Percentiles rank a stretch among this genome's conserved stretches.
These are phyloP conservation scores for Alloascoidea africana DNA, from an alignment of 805 yeast genomes.

Conservation along the genomic window DNA sequence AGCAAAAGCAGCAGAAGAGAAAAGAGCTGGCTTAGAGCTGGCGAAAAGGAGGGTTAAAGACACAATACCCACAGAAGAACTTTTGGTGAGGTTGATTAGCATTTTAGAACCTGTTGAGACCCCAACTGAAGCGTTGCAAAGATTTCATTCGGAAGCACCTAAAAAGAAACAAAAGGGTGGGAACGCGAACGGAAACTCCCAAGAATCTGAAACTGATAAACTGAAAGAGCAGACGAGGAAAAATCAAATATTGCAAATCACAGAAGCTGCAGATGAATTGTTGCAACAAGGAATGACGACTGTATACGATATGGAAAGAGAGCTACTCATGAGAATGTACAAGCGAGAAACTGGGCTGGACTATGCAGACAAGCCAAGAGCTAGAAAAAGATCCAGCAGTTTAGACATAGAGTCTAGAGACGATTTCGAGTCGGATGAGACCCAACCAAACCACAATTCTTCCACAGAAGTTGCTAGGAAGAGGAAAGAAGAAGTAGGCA, in stretches of 20 bases:
- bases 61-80: slow-evolving; percentile 9
- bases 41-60: slow-evolving; percentile 6
- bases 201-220: slow-evolving; percentile 8
- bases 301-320: slow-evolving; percentile 39
- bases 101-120: slow-evolving; percentile 44
- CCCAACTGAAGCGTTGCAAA: slow-evolving; percentile 37
- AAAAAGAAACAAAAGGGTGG: slow-evolving; percentile 7
- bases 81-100: slow-evolving; percentile 21
- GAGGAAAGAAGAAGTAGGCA: slow-evolving; percentile 13
- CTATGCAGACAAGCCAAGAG: slow-evolving; percentile 14
- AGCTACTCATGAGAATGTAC: slow-evolving; percentile 34
- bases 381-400: slow-evolving; percentile 8
- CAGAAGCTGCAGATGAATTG: slow-evolving; percentile 33
- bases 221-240: slow-evolving; percentile 12
- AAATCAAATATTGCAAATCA: slow-evolving; percentile 21
- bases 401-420: slow-evolving; percentile 8
- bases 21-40: slow-evolving; percentile 4
- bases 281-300: slow-evolving; percentile 25
- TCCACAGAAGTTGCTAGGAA: slow-evolving; percentile 4
- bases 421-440: neutral
- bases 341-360: slow-evolving; percentile 26
- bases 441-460: neutral
- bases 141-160: slow-evolving; percentile 17
- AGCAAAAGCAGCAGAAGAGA: slow-evolving; percentile 21
- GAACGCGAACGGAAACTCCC: neutral